These are phyloP conservation scores for Lactifluus echinatus DNA, from an alignment of 768 basidiomycete species.

Conservation along the genomic window DNA sequence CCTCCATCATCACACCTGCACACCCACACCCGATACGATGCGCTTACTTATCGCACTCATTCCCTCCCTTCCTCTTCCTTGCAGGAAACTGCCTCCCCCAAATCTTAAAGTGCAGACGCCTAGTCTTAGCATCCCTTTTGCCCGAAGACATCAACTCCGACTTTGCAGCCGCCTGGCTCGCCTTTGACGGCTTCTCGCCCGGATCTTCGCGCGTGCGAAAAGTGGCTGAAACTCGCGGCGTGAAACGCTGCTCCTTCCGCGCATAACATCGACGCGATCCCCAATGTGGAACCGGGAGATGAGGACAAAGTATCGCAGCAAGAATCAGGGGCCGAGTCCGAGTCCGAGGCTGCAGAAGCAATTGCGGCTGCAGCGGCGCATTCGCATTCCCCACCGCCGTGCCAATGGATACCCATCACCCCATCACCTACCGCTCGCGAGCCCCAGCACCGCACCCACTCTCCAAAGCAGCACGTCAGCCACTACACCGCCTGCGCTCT, in stretches of 20 bases:
- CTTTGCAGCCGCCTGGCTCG: conserved; percentile 12
- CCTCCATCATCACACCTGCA: background rate
- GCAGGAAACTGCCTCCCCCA: background rate
- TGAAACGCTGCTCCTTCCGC: background rate
- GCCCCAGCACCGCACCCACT: background rate
- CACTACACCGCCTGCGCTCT: background rate
- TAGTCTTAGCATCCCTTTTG: no score
- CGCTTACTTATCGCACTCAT: no score
- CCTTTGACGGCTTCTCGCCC: conserved; percentile 11
- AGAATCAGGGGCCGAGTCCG: background rate
- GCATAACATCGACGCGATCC: background rate
- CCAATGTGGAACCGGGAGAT: no score
- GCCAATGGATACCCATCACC: conserved; percentile 11
- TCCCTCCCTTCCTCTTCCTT: background rate
- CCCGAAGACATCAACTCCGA: background rate
- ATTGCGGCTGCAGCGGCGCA: no score
- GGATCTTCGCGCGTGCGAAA: conserved; percentile 7
- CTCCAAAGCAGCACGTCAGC: background rate
- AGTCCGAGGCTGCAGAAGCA: no score
- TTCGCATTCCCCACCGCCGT: background rate
- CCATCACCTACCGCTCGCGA: background rate
- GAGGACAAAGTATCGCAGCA: no score
- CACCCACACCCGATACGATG: no score
- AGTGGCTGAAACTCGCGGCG: conserved; percentile 1
- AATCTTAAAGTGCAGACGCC: background rate